phyloP scores from a whole-genome alignment of 2,329 filamentous ascomycete species.

The Pseudofabraea citricarpa region DNA sequence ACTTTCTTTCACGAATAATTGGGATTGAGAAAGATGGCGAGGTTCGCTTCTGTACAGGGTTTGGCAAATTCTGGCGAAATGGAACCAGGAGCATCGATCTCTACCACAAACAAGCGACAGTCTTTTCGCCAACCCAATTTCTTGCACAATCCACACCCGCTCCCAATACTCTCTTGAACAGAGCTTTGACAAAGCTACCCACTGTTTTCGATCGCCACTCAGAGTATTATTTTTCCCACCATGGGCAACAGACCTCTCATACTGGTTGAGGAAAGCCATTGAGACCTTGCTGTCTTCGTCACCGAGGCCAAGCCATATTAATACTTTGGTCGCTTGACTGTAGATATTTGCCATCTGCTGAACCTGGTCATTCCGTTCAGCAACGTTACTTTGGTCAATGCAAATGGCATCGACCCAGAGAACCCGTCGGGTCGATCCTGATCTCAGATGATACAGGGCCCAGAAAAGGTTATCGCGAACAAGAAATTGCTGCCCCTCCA shows the following conservation, averaged over 20 bases:
- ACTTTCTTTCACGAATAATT: background rate
- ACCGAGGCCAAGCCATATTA: conserved; percentile 15
- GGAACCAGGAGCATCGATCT: background rate
- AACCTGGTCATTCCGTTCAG: conserved; percentile 16
- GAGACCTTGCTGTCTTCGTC: background rate
- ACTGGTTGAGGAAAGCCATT: background rate
- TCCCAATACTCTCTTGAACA: background rate
- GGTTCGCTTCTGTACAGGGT: background rate
- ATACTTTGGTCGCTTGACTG: conserved; percentile 9
- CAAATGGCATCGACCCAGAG: conserved; percentile 19
- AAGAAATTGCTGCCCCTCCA: background rate
- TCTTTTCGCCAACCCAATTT: background rate
- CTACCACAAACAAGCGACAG: background rate
- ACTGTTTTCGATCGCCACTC: background rate
- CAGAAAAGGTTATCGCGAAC: background rate
- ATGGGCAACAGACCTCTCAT: background rate
- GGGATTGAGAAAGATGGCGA: background rate
- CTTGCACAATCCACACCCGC: background rate
- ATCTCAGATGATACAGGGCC: background rate
- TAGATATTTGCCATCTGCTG: conserved; percentile 18
- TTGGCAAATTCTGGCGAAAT: background rate
- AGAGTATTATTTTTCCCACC: background rate
- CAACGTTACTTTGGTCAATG: conserved; percentile 16
- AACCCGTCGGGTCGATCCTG: background rate
- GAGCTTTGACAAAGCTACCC: background rate